These are phyloP conservation scores for Furcasterigmium sp. DNA, from an alignment of 2,329 filamentous ascomycete species.

Conservation along the genomic window DNA sequence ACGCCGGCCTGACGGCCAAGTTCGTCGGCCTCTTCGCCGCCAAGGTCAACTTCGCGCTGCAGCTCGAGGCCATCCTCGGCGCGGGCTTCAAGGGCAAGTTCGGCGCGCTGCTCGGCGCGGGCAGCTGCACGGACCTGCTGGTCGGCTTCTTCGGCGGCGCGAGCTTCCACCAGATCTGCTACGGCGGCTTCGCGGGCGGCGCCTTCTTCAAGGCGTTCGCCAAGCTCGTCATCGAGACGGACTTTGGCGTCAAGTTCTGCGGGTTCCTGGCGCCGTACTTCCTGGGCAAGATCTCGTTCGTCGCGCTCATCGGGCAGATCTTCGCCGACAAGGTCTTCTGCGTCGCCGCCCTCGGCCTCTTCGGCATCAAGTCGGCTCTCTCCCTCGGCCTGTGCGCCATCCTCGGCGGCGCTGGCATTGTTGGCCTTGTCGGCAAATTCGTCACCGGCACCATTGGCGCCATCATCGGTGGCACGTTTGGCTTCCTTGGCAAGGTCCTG, in stretches of 20 bases:
- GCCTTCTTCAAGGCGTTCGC: neutral
- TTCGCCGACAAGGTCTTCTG: constrained; percentile 1
- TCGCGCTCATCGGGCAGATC: neutral
- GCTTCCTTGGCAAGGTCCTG: neutral
- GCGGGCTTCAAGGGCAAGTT: constrained; percentile 1
- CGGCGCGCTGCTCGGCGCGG: neutral
- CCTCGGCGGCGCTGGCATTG: neutral
- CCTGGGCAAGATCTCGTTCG: neutral
- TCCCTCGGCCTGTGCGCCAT: neutral
- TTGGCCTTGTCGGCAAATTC: neutral
- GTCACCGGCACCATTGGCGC: neutral
- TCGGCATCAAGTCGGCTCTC: neutral
- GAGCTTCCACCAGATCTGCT: constrained; percentile 1
- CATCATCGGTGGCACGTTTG: neutral
- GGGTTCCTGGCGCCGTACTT: neutral
- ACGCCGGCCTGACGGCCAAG: neutral
- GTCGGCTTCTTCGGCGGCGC: neutral
- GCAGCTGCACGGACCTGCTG: neutral
- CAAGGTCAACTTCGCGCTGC: neutral
- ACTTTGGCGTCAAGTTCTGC: constrained; percentile 1
- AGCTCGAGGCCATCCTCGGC: neutral
- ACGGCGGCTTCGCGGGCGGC: neutral
- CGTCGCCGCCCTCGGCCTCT: neutral
- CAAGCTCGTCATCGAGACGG: neutral
- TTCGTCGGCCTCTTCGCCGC: neutral